Evolutionary conservation across 768 basidiomycete species (phyloP).

Genomic region (Suillus spraguei): DNA sequence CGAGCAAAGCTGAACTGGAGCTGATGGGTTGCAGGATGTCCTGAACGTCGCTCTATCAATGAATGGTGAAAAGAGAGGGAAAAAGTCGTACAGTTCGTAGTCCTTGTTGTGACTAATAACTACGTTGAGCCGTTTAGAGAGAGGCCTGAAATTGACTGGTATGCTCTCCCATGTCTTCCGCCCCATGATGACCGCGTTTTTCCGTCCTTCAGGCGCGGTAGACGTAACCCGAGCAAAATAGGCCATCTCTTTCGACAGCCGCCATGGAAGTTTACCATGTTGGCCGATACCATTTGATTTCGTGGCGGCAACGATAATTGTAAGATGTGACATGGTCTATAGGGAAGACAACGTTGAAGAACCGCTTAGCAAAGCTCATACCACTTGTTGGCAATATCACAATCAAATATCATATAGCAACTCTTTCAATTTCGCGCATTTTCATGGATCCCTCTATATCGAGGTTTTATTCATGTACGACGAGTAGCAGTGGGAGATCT

Average conservation of each 20-base stretch:
- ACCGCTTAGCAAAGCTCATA: no score
- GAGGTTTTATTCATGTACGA: not conserved
- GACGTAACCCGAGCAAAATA: conserved; percentile 88
- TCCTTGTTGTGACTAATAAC: conserved; percentile 66
- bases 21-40: conserved; percentile 10
- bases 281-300: conserved; percentile 85
- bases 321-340: conserved; percentile 62
- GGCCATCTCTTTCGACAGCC: conserved; percentile 83
- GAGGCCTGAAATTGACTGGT: conserved; percentile 79
- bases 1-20: conserved; percentile 34
- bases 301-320: conserved; percentile 94
- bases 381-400: not conserved
- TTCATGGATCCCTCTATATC: not conserved
- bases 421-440: not conserved
- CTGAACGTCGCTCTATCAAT: conserved; percentile 20
- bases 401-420: not conserved
- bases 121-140: conserved; percentile 74
- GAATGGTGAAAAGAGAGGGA: not conserved
- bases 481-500: not conserved
- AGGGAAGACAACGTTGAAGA: not conserved
- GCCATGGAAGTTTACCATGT: conserved; percentile 81
- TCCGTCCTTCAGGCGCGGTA: conserved; percentile 49
- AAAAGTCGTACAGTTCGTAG: conserved; percentile 60
- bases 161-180: conserved; percentile 98
- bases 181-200: conserved; percentile 92